Evolutionary conservation across 2,329 filamentous ascomycete genomes (phyloP).

Genomic region (Fusarium poae): DNA sequence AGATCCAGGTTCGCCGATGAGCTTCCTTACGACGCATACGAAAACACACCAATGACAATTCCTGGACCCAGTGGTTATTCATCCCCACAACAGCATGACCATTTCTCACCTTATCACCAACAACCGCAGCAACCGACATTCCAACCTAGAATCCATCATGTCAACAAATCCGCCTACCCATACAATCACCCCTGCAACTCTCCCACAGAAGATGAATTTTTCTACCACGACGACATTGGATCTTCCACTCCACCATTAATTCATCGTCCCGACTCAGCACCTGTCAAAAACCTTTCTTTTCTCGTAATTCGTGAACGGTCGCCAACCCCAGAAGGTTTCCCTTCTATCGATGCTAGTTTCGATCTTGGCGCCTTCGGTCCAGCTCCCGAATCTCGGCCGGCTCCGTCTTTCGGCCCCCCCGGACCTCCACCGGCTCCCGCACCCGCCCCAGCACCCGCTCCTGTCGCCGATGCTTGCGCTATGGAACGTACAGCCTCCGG

Average conservation of each 20-base stretch:
- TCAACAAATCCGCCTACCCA: constrained; percentile 20
- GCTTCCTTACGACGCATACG: constrained; percentile 32
- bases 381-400: constrained; percentile 35
- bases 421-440: constrained; percentile 21
- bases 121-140: constrained; percentile 7
- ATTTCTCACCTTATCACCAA: constrained; percentile 9
- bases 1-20: constrained; percentile 42
- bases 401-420: constrained; percentile 35
- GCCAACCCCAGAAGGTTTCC: constrained; percentile 44
- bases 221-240: constrained; percentile 32
- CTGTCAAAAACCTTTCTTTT: constrained; percentile 54
- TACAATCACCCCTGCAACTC: constrained; percentile 16
- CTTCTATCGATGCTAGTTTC: constrained; percentile 33
- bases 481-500: constrained; percentile 66
- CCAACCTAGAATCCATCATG: constrained; percentile 22
- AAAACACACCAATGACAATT: constrained; percentile 13
- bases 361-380: constrained; percentile 34
- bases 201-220: constrained; percentile 26
- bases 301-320: constrained; percentile 56
- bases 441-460: constrained; percentile 15
- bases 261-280: constrained; percentile 46
- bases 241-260: constrained; percentile 26
- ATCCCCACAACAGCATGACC: constrained; percentile 5
- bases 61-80: constrained; percentile 27
- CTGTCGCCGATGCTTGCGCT: constrained; percentile 38